phyloP scores from a whole-genome alignment of 1,284 basidiomycete species.

The Entoloma clypeatum region DNA sequence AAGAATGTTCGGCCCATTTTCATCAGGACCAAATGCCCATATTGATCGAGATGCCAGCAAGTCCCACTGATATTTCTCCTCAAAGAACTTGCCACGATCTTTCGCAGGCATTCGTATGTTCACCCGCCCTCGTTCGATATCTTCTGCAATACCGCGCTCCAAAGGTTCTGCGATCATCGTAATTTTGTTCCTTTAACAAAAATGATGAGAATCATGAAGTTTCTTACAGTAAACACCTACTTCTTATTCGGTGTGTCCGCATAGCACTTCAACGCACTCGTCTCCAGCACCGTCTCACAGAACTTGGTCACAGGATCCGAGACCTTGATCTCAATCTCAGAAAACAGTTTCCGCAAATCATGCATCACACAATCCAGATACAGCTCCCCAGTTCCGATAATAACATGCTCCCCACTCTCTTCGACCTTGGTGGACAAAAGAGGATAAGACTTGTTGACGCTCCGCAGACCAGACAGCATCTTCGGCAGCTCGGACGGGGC shows the following conservation, averaged over 20 bases:
- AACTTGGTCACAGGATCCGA: slow-evolving; percentile 99
- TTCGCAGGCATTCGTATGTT: slow-evolving; percentile 92
- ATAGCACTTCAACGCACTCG: slow-evolving; percentile 96
- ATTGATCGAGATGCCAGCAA: slow-evolving; percentile 94
- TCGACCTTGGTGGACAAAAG: slow-evolving; percentile 94
- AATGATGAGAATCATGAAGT: slow-evolving; percentile 10
- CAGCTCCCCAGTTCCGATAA: slow-evolving; percentile 96
- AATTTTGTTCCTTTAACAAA: slow-evolving; percentile 76
- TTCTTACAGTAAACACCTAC: slow-evolving; percentile 42
- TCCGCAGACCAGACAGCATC: slow-evolving; percentile 95
- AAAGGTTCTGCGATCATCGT: slow-evolving; percentile 98
- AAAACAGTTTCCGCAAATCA: slow-evolving; percentile 88
- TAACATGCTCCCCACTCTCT: slow-evolving; percentile 96
- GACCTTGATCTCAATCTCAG: slow-evolving; percentile 99
- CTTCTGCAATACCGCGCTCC: slow-evolving; percentile 90
- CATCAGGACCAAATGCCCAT: slow-evolving; percentile 99
- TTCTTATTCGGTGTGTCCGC: slow-evolving; percentile 99
- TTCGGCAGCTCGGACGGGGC: slow-evolving; percentile 97
- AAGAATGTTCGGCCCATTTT: slow-evolving; percentile 89
- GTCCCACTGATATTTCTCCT: slow-evolving; percentile 98
- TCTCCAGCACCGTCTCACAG: slow-evolving; percentile 98
- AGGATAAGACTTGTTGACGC: slow-evolving; percentile 97
- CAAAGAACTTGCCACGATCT: slow-evolving; percentile 90
- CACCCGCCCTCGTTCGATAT: slow-evolving; percentile 88
- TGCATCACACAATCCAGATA: slow-evolving; percentile 98